These are phyloP conservation scores for Skeletonema potamos DNA, from an alignment of 108 stramenopile genomes.

Conservation along the genomic window DNA sequence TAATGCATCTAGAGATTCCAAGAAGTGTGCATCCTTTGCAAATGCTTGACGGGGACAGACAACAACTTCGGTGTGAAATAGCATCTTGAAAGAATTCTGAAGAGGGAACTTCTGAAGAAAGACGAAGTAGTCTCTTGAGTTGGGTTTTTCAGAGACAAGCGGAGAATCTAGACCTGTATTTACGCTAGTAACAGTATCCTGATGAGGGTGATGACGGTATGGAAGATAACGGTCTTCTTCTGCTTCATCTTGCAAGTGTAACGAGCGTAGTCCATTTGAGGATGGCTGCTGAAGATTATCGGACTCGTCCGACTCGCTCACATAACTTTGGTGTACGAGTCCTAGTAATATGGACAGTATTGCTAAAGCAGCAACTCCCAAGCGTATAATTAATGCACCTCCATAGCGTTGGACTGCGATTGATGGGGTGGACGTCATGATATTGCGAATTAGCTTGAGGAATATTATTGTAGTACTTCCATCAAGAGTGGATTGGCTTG, in stretches of 20 bases:
- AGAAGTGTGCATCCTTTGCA: constrained; percentile 14
- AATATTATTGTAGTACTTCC: too few species aligned
- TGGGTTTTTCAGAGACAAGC: neutral
- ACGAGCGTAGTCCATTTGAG: neutral
- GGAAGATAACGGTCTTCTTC: neutral
- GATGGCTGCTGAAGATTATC: neutral
- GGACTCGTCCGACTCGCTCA: neutral
- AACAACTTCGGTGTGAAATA: constrained; percentile 48
- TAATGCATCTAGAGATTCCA: constrained; percentile 24
- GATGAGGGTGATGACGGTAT: neutral
- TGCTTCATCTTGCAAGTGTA: neutral
- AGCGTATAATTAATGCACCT: neutral
- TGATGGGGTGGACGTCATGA: neutral
- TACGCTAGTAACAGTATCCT: neutral
- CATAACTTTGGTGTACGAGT: neutral
- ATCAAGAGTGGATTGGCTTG: too few species aligned
- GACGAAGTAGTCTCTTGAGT: constrained; percentile 19
- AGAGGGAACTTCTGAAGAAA: constrained; percentile 53
- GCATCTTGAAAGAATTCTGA: constrained; percentile 20
- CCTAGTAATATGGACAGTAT: neutral
- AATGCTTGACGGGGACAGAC: constrained; percentile 41
- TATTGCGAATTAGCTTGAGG: too few species aligned
- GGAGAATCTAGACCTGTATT: neutral
- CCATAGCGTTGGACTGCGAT: neutral
- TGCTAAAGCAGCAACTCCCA: neutral